Conservation (phyloP, 2,329 filamentous ascomycete genomes). For the Ophiocordyceps polyrhachis-furcata region DNA sequence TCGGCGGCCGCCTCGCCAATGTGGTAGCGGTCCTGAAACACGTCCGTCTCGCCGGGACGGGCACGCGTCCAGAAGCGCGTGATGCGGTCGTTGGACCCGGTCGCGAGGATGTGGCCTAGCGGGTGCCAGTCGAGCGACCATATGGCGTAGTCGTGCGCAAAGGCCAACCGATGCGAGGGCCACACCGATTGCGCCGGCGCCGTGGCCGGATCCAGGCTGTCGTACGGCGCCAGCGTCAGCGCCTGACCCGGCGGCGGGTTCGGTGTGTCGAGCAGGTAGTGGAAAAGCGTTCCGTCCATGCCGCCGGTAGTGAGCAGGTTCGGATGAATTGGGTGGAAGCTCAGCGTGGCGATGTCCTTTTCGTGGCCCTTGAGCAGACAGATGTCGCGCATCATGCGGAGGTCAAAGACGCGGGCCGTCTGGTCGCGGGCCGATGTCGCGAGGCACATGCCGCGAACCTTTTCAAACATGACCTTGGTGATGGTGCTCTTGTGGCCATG, state of each 20-base stretch:
- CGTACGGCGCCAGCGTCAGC: slow-evolving; percentile 63
- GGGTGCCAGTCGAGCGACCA: slow-evolving; percentile 99
- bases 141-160: slow-evolving; percentile 84
- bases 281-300: slow-evolving; percentile 72
- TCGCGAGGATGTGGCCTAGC: slow-evolving; percentile 83
- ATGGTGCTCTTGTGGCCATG: slow-evolving; percentile 97
- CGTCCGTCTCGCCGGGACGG: slow-evolving; percentile 69
- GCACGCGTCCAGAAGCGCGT: slow-evolving; percentile 93
- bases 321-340: slow-evolving; percentile 87
- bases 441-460: slow-evolving; percentile 63
- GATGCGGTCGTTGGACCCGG: slow-evolving; percentile 89
- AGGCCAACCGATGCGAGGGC: slow-evolving; percentile 71
- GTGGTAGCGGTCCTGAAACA: slow-evolving; percentile 81
- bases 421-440: slow-evolving; percentile 89
- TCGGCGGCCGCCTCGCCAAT: slow-evolving; percentile 88
- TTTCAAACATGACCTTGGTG: slow-evolving; percentile 81
- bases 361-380: slow-evolving; percentile 85
- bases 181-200: slow-evolving; percentile 80
- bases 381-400: slow-evolving; percentile 97
- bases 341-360: slow-evolving; percentile 81
- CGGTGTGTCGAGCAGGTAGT: slow-evolving; percentile 91
- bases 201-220: slow-evolving; percentile 60
- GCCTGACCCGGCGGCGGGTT: slow-evolving; percentile 62
- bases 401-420: slow-evolving; percentile 80
- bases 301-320: slow-evolving; percentile 81